Evolutionary conservation across 2,329 filamentous ascomycete genomes (phyloP).

Genomic region (Didymella lethalis): DNA sequence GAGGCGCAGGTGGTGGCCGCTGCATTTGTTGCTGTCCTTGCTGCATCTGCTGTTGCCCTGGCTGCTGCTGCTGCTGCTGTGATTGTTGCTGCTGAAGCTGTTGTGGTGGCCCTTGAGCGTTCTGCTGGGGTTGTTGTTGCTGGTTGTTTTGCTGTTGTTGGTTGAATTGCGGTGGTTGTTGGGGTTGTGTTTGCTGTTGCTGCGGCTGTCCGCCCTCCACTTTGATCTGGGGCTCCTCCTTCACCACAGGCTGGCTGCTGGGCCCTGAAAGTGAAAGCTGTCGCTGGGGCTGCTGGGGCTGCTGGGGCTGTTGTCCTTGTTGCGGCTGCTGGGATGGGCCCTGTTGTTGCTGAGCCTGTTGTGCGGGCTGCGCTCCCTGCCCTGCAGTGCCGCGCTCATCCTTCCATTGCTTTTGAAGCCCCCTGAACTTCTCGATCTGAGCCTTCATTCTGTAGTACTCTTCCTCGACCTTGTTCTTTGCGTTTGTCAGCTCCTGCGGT

Average conservation of each 20-base stretch:
- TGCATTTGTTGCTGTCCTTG: slow-evolving; percentile 35
- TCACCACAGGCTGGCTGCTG: slow-evolving; percentile 35
- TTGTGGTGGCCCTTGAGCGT: slow-evolving; percentile 26
- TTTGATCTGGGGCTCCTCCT: slow-evolving; percentile 49
- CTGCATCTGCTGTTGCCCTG: slow-evolving; percentile 25
- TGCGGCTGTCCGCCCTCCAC: slow-evolving; percentile 41
- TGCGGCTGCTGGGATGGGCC: slow-evolving; percentile 25
- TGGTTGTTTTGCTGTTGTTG: slow-evolving; percentile 36
- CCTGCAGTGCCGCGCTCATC: slow-evolving; percentile 46
- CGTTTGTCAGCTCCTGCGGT: slow-evolving; percentile 38
- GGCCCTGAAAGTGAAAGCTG: slow-evolving; percentile 43
- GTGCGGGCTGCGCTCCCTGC: slow-evolving; percentile 32
- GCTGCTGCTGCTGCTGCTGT: slow-evolving; percentile 21
- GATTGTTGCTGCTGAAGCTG: slow-evolving; percentile 20
- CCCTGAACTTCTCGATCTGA: slow-evolving; percentile 48
- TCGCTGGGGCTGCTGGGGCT: slow-evolving; percentile 35
- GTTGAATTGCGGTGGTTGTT: slow-evolving; percentile 39
- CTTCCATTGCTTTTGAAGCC: slow-evolving; percentile 46
- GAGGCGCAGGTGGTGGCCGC: slow-evolving; percentile 40
- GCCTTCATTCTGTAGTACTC: slow-evolving; percentile 41
- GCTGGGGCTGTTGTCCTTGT: slow-evolving; percentile 40
- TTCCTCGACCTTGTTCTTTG: slow-evolving; percentile 42
- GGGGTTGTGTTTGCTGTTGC: slow-evolving; percentile 23
- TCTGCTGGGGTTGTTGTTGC: slow-evolving; percentile 33
- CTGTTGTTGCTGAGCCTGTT: slow-evolving; percentile 32